These are phyloP conservation scores for Streptanthus diversifolius DNA, from an alignment of 345 rosid species.

Conservation along the genomic window DNA sequence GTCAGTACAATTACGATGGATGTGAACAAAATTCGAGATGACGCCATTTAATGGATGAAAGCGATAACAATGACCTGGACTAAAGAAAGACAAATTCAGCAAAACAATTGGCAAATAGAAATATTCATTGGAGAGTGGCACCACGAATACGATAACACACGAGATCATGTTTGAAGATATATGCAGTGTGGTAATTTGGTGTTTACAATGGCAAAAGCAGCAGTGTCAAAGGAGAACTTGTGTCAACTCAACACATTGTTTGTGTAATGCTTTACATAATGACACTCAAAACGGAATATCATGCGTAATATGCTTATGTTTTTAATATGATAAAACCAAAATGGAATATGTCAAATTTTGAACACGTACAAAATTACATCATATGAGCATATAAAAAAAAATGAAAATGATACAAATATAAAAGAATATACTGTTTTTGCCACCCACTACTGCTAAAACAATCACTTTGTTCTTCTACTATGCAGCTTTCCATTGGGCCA, in stretches of 20 bases:
- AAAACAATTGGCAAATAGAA: not conserved
- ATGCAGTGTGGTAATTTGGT: not conserved
- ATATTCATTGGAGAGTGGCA: not conserved
- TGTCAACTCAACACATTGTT: not conserved
- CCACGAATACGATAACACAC: not conserved
- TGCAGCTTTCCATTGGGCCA: conserved; percentile 22
- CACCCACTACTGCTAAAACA: conserved; percentile 21
- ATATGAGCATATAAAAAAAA: not conserved
- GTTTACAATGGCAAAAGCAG: not conserved
- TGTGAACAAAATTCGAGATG: not conserved
- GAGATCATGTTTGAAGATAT: too few species aligned
- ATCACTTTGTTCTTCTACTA: not conserved
- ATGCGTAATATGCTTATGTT: conserved; percentile 12
- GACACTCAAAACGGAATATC: not conserved
- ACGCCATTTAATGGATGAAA: not conserved
- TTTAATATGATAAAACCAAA: not conserved
- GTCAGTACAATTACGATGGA: not conserved
- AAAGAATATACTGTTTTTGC: not conserved
- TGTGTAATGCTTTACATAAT: not conserved
- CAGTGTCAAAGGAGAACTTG: not conserved
- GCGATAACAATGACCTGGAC: not conserved
- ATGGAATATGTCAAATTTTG: not conserved
- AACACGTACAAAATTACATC: not conserved
- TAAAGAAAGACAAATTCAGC: not conserved
- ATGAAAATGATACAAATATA: not conserved